phyloP scores from a whole-genome alignment of 83 land plant species.

The Thuja plicata region DNA sequence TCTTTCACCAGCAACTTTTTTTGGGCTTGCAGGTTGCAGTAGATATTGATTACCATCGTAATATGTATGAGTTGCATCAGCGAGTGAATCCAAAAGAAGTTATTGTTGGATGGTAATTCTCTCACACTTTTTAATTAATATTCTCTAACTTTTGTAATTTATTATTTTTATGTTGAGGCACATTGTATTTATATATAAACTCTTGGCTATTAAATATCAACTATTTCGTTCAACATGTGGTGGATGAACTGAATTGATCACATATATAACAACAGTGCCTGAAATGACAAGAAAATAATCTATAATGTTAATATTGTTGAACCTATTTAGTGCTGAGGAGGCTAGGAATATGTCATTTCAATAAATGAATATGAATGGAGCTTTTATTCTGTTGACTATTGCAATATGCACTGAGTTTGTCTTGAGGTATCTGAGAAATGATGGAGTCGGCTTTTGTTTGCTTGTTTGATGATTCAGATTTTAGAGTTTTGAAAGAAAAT shows the following conservation, averaged over 20 bases:
- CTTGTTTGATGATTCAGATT: too few relatives aligned
- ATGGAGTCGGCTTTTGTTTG: too few relatives aligned
- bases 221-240: background rate
- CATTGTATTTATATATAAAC: background rate
- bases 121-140: background rate
- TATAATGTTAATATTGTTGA: too few relatives aligned
- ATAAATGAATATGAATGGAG: too few relatives aligned
- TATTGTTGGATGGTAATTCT: constrained; percentile 86
- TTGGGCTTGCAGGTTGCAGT: constrained; percentile 81
- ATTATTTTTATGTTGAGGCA: background rate
- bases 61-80: constrained; percentile 81
- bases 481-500: too few relatives aligned
- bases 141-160: background rate
- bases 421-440: too few relatives aligned
- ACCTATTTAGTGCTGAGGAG: too few relatives aligned
- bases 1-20: too few relatives aligned
- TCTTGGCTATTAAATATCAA: background rate
- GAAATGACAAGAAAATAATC: background rate
- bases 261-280: background rate
- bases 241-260: background rate
- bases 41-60: constrained; percentile 94
- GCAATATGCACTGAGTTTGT: too few relatives aligned
- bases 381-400: too few relatives aligned
- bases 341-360: too few relatives aligned
- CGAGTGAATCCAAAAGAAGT: constrained; percentile 95